A percentile compares a stretch with the other conserved stretches of the same genome.
Conservation (phyloP, 2,329 filamentous ascomycete genomes). For the Ceratocystis eucalypticola region DNA sequence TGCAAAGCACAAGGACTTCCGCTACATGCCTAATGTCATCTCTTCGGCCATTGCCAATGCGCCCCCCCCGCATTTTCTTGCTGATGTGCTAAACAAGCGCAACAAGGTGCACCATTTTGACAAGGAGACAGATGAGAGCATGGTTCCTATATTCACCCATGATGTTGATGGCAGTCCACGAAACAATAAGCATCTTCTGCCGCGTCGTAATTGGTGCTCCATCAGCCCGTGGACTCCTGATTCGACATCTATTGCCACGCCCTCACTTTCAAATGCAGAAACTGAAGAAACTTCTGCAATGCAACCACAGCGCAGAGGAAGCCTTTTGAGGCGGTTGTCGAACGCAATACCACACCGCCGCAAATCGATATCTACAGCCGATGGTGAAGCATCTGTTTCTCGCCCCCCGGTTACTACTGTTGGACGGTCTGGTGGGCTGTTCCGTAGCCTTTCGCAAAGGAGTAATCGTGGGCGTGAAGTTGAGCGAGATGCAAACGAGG, state of each 20-base stretch:
- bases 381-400: slow-evolving; percentile 21
- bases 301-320: slow-evolving; percentile 26
- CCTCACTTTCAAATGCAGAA: slow-evolving; percentile 32
- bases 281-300: slow-evolving; percentile 31
- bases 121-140: slow-evolving; percentile 75
- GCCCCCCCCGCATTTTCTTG: slow-evolving; percentile 74
- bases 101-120: slow-evolving; percentile 69
- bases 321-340: slow-evolving; percentile 32
- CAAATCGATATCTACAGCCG: slow-evolving; percentile 22
- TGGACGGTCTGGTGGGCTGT: slow-evolving; percentile 22
- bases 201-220: slow-evolving; percentile 89
- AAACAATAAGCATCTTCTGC: slow-evolving; percentile 82
- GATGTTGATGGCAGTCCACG: slow-evolving; percentile 80
- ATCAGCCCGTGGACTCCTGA: slow-evolving; percentile 76
- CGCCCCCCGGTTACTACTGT: slow-evolving; percentile 37
- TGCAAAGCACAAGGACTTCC: slow-evolving; percentile 78
- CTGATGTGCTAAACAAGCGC: slow-evolving; percentile 82
- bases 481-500: background rate
- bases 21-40: slow-evolving; percentile 94
- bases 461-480: slow-evolving; percentile 18
- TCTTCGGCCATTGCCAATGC: slow-evolving; percentile 90
- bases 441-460: slow-evolving; percentile 30
- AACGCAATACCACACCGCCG: slow-evolving; percentile 22
- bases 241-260: slow-evolving; percentile 56
- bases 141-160: slow-evolving; percentile 84